These are phyloP conservation scores for Murraya koenigii DNA, from an alignment of 345 rosid species.

Conservation along the genomic window DNA sequence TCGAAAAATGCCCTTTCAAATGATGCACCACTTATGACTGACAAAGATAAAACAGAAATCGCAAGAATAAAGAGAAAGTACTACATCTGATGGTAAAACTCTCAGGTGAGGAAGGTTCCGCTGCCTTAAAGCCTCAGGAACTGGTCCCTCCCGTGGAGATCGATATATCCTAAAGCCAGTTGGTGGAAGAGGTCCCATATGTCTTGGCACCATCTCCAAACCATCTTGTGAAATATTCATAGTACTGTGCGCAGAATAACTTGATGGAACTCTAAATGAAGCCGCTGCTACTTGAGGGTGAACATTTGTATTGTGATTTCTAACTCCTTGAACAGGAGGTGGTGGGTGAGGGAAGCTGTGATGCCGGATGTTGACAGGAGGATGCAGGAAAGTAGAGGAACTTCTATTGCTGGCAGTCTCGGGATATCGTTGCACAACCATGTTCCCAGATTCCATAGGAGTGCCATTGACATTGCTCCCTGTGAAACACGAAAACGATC, in stretches of 20 bases:
- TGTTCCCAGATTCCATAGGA: constrained; percentile 45
- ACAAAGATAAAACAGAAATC: constrained; percentile 6
- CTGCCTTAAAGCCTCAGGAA: constrained; percentile 42
- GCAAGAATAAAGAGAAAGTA: constrained; percentile 1
- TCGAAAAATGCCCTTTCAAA: background rate
- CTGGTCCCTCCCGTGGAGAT: constrained; percentile 33
- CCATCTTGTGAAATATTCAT: constrained; percentile 43
- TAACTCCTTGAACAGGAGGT: constrained; percentile 54
- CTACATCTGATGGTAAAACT: constrained; percentile 62
- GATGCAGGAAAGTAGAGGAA: constrained; percentile 38
- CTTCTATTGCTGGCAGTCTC: constrained; percentile 47
- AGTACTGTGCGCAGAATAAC: constrained; percentile 37
- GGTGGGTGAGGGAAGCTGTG: constrained; percentile 40
- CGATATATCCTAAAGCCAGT: constrained; percentile 49
- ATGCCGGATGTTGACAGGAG: constrained; percentile 36
- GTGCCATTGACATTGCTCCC: constrained; percentile 43
- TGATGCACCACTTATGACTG: background rate
- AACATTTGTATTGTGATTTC: constrained; percentile 47
- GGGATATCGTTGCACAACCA: constrained; percentile 39
- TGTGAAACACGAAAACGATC: background rate
- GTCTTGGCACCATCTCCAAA: constrained; percentile 49
- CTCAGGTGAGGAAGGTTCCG: constrained; percentile 53
- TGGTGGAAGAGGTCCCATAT: constrained; percentile 44
- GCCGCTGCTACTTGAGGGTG: constrained; percentile 52
- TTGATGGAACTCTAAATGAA: constrained; percentile 36